phyloP scores from a whole-genome alignment of 2,329 filamentous ascomycete species.

The Knoxdaviesia capensis region DNA sequence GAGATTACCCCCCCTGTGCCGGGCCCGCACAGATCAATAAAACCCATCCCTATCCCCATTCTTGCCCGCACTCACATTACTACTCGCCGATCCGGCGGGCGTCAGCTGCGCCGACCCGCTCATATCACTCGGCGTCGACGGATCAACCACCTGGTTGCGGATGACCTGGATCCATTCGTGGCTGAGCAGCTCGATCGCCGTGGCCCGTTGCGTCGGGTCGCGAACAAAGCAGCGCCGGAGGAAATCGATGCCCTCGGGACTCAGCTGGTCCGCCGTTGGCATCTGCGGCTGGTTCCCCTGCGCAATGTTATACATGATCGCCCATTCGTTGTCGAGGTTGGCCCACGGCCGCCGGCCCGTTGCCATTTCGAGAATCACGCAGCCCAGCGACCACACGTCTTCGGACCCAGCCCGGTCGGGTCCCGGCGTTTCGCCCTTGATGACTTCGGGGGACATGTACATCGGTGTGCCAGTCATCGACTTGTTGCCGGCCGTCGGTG shows the following conservation, averaged over 20 bases:
- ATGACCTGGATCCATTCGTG: slow-evolving; percentile 73
- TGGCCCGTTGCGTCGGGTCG: slow-evolving; percentile 60
- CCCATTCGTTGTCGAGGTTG: slow-evolving; percentile 94
- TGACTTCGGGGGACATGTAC: slow-evolving; percentile 99
- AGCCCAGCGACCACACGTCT: slow-evolving; percentile 92
- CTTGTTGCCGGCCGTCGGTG: slow-evolving; percentile 42
- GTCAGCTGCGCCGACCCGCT: slow-evolving; percentile 17
- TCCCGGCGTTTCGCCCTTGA: slow-evolving; percentile 67
- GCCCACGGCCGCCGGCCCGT: slow-evolving; percentile 90
- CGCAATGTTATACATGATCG: slow-evolving; percentile 99
- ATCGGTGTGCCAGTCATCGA: slow-evolving; percentile 97
- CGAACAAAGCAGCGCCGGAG: slow-evolving; percentile 68
- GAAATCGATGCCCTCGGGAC: slow-evolving; percentile 70
- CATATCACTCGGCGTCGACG: slow-evolving; percentile 38
- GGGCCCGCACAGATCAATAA: too few relatives aligned
- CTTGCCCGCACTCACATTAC: too few relatives aligned
- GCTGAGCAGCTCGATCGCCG: slow-evolving; percentile 74
- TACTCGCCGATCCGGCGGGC: neutral
- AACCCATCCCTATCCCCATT: too few relatives aligned
- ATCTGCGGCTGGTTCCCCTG: slow-evolving; percentile 85
- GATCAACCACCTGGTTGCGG: slow-evolving; percentile 43
- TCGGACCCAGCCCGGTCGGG: slow-evolving; percentile 53
- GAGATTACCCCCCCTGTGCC: too few relatives aligned
- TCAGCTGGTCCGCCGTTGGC: slow-evolving; percentile 66
- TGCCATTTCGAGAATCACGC: slow-evolving; percentile 93